Percentiles rank a stretch among this genome's conserved stretches.
These are phyloP conservation scores for Papilionanthe hybrid DNA, from an alignment of 116 monocot genomes.

Conservation along the genomic window DNA sequence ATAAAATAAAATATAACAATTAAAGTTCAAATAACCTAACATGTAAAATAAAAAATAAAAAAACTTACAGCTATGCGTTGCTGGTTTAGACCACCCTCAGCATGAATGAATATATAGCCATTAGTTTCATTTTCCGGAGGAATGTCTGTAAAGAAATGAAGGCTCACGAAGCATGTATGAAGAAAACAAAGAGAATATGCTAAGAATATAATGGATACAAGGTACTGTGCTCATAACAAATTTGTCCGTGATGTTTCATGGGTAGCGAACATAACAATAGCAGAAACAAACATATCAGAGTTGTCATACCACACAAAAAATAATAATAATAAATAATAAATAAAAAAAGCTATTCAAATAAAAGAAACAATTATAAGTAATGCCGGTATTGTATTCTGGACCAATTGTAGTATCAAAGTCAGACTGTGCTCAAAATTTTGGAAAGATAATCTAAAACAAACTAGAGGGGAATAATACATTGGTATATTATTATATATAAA, in stretches of 20 bases:
- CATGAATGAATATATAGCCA: slow-evolving; percentile 94
- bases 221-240: no score
- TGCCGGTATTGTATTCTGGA: not conserved
- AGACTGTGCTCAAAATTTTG: not conserved
- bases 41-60: not conserved
- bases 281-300: not conserved
- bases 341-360: not conserved
- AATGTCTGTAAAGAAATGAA: slow-evolving; percentile 45
- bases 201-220: not conserved
- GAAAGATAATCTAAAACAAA: not conserved
- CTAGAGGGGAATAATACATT: not conserved
- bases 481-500: not conserved
- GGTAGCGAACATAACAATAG: not conserved
- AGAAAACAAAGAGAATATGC: not conserved
- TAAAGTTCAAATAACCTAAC: not conserved
- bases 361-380: not conserved
- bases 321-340: not conserved
- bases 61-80: slow-evolving; percentile 90
- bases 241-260: not conserved
- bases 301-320: not conserved
- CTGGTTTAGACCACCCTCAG: slow-evolving; percentile 98
- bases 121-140: slow-evolving; percentile 81
- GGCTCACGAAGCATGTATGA: not conserved
- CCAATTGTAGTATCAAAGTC: not conserved
- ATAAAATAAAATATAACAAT: not conserved